Percentiles rank a stretch among this genome's conserved stretches.
These are phyloP conservation scores for Henckelia pumila DNA, from an alignment of 257 asterid species.

Conservation along the genomic window DNA sequence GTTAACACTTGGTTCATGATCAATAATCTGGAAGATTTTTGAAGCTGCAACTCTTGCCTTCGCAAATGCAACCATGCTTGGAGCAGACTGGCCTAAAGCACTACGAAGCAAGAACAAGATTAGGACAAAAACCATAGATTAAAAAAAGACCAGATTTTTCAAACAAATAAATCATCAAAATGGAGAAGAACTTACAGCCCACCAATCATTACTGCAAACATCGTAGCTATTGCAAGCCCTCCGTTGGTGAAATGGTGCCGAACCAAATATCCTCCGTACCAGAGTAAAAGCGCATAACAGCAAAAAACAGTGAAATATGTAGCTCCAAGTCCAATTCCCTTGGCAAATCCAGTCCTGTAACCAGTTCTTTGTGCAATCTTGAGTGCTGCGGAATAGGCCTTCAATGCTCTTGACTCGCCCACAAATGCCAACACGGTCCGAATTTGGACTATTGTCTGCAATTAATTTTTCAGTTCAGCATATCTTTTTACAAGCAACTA, in stretches of 20 bases:
- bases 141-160: not conserved
- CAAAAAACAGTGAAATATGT: constrained; percentile 85
- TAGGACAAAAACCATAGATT: not conserved
- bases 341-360: constrained; percentile 71
- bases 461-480: constrained; percentile 25
- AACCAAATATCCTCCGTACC: constrained; percentile 93
- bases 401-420: constrained; percentile 86
- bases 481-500: not conserved
- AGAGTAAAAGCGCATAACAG: constrained; percentile 83
- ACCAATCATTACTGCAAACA: constrained; percentile 95
- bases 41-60: constrained; percentile 92
- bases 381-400: constrained; percentile 69
- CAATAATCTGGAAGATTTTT: constrained; percentile 67
- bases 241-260: constrained; percentile 85
- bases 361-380: constrained; percentile 62
- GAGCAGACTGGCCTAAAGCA: constrained; percentile 86
- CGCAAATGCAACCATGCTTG: constrained; percentile 85
- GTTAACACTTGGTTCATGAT: constrained; percentile 63
- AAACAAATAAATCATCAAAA: not conserved
- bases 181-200: constrained; percentile 66
- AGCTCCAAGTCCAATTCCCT: constrained; percentile 84
- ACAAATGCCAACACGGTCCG: constrained; percentile 76
- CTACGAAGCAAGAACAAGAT: constrained; percentile 31
- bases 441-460: constrained; percentile 82
- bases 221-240: constrained; percentile 87